Evolutionary conservation across 2,329 filamentous ascomycete species (phyloP), one percentile per base, ranked within the genome.

Genomic region (Grosmannia clavigera): DNA sequence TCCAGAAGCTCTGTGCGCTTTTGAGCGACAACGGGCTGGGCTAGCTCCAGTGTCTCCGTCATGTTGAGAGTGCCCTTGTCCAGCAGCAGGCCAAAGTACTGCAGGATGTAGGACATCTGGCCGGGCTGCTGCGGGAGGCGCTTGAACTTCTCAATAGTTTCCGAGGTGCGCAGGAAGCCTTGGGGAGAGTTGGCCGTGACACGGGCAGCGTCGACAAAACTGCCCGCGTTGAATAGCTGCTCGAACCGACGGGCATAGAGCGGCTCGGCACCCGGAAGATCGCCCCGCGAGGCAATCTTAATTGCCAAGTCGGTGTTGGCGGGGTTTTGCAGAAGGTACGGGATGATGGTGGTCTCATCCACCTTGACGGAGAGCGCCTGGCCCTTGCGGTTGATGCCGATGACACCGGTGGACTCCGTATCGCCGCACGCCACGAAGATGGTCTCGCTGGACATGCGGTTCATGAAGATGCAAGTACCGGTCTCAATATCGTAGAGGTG

Each of bases 401-500:
- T 82, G 64, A 99, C 87, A 67, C 95, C 95, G 54, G 87, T 84
- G 22, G 90, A 95, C 27, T 91, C 86, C 59, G 82, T 81, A 71
- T 99, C 94, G 43, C 86, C 78, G 55, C 90, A 87, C 25, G 92
- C 96, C 31, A 92, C 95, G 77, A 99, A 99, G 72, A 99, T 97
- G 31, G 94, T 99, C 72, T 99, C 94, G 78, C 91, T 96, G 40
- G 94, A 99, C 69, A 99, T 99, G 68, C 95, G 88, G 81, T 99
- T 99, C 91, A 99, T 95, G 82, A 96, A 99, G 71, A 99, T 94
- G 72, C 90, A 95, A 14, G 88, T 88, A 61, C 90, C 95, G 9
- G 89, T 94, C 78, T 99, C 95, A 61, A 99, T 84, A 70, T 99
- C 95, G 76, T 99, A 97, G 29, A 99, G 83, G 75, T 99, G 94